A percentile compares a stretch with the other conserved stretches of the same genome.
phyloP scores from a whole-genome alignment of 2,329 filamentous ascomycete genomes.

The Botrytis fragariae region DNA sequence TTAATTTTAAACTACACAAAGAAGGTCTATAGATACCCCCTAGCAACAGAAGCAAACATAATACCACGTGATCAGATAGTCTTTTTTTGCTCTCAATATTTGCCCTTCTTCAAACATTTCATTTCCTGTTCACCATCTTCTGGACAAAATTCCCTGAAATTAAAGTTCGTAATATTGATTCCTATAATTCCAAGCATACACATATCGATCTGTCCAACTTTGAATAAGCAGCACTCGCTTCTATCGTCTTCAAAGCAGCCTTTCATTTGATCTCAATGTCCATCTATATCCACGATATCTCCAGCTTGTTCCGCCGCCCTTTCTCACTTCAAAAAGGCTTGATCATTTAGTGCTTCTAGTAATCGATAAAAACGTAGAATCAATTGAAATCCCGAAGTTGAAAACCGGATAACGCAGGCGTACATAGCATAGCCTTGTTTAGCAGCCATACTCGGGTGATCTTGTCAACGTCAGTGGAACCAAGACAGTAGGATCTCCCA shows the following conservation, averaged over 20 bases:
- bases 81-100: background rate
- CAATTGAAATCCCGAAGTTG: background rate
- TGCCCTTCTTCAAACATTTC: constrained; percentile 28
- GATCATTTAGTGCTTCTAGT: background rate
- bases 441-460: no score
- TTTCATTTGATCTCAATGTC: constrained; percentile 42
- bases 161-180: constrained; percentile 35
- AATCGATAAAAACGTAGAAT: background rate
- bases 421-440: background rate
- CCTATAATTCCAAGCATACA: constrained; percentile 35
- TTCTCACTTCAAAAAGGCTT: background rate
- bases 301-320: constrained; percentile 44
- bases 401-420: background rate
- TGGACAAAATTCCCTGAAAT: background rate
- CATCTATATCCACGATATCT: constrained; percentile 36
- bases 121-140: constrained; percentile 40
- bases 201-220: constrained; percentile 64
- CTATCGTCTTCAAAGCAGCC: constrained; percentile 56
- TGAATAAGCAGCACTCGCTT: constrained; percentile 62
- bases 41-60: no score
- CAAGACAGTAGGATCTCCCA: no score
- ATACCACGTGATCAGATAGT: background rate
- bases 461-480: no score
- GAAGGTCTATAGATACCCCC: background rate
- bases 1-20: no score